phyloP scores from a whole-genome alignment of 768 basidiomycete species.

The Xerocomus spinulosus region DNA sequence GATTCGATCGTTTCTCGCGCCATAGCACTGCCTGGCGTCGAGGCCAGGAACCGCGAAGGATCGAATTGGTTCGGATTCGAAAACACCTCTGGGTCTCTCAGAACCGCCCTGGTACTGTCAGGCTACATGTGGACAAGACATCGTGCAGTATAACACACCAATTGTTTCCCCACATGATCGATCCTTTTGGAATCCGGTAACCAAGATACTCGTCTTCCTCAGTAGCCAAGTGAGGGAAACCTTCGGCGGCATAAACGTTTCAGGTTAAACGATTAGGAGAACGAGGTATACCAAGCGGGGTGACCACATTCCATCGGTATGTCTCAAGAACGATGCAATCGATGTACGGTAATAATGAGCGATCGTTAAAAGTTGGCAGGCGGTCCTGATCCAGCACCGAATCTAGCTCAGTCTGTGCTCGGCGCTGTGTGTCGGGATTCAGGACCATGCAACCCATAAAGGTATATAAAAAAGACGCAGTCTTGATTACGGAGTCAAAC shows the following conservation, averaged over 20 bases:
- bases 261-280: background rate
- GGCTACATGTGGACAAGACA: too few species aligned
- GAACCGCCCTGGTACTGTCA: background rate
- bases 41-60: background rate
- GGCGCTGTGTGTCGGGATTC: slow-evolving; percentile 11
- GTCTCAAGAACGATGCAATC: slow-evolving; percentile 12
- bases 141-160: slow-evolving; percentile 24
- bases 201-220: slow-evolving; percentile 22
- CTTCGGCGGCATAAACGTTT: slow-evolving; percentile 17
- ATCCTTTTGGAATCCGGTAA: slow-evolving; percentile 39
- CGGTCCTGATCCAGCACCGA: slow-evolving; percentile 5
- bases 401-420: slow-evolving; percentile 12
- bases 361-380: slow-evolving; percentile 13
- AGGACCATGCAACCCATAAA: slow-evolving; percentile 14
- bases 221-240: slow-evolving; percentile 35
- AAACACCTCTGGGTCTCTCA: background rate
- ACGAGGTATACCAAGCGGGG: slow-evolving; percentile 7
- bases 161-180: slow-evolving; percentile 38
- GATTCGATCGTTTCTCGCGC: background rate
- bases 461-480: slow-evolving; percentile 1
- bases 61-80: background rate
- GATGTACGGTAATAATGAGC: slow-evolving; percentile 11
- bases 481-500: background rate
- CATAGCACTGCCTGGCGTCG: background rate
- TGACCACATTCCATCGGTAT: slow-evolving; percentile 8